Evolutionary conservation across 768 basidiomycete genomes (phyloP).

Genomic region (Sporobolomyces roseus): DNA sequence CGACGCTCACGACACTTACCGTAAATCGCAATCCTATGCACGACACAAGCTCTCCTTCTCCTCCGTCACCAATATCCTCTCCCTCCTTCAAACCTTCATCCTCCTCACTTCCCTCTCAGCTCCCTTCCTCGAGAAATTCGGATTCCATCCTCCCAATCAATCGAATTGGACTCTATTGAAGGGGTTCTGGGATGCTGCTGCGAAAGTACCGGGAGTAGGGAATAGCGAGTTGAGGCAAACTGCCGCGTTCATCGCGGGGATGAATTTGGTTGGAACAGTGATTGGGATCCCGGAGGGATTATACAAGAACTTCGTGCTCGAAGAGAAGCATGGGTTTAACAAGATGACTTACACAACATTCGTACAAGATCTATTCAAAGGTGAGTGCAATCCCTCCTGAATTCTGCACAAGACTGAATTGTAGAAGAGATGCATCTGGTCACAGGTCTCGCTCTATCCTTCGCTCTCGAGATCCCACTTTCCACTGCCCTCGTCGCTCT

Average conservation of each 20-base stretch:
- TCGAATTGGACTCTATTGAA: slow-evolving; percentile 33
- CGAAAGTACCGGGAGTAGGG: background rate
- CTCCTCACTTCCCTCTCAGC: slow-evolving; percentile 24
- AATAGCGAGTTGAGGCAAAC: slow-evolving; percentile 31
- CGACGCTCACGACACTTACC: slow-evolving; percentile 59
- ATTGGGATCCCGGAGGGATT: slow-evolving; percentile 70
- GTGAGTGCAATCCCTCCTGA: slow-evolving; percentile 52
- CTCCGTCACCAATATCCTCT: slow-evolving; percentile 71
- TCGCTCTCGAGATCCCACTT: slow-evolving; percentile 77
- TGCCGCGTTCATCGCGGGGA: slow-evolving; percentile 21
- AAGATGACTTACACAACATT: slow-evolving; percentile 78
- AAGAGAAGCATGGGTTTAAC: slow-evolving; percentile 92
- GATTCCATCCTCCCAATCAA: background rate
- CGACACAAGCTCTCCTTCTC: slow-evolving; percentile 82
- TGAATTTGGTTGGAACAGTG: slow-evolving; percentile 58
- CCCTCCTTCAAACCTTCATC: slow-evolving; percentile 44
- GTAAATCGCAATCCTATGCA: slow-evolving; percentile 87
- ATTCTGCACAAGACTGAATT: too few relatives aligned
- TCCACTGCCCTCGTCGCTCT: slow-evolving; percentile 67
- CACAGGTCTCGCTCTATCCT: slow-evolving; percentile 39
- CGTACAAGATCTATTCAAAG: slow-evolving; percentile 73
- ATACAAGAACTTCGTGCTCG: slow-evolving; percentile 88
- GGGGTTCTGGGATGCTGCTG: slow-evolving; percentile 33
- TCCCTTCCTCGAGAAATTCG: background rate
- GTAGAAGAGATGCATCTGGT: background rate